Evolutionary conservation across 2,329 filamentous ascomycete genomes (phyloP), one percentile per base, ranked within the genome.

Genomic region (Penicillium sp.): DNA sequence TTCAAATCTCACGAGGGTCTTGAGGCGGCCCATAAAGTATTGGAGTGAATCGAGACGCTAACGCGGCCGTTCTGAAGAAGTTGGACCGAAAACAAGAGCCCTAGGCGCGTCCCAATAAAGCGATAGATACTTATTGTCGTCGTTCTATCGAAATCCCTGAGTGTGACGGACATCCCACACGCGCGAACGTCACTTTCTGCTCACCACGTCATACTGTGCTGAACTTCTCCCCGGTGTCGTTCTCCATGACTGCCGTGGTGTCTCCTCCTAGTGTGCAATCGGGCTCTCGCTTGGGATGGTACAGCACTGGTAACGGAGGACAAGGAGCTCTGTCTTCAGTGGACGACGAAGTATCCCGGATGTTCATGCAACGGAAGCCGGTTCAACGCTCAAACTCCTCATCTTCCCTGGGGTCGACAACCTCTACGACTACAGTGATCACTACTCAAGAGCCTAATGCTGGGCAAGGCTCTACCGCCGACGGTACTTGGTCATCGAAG

Each of bases 341-440:
- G 86, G 90, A 89, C 78, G 91, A 96, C 79, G 91, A 96, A 77
- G 86, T 89, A 64, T 86, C 89, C 78, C 88, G 89, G 75, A 93
- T 96, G 85, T 91, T 96, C 75, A 88, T 90, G 84, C 90, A 91
- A 70, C 90, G 92, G 68, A 97, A 96, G 79, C 87, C 84, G 71
- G 83, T 91, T 60, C 90, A 93, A 74, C 87, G 93, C 73, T 89
- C 89, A 70, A 96, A 91, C 80, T 98, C 93, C 35, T 95, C 91
- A 57, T 96, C 92, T 4, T 96, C 93, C 46, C 82, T 96, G 62
- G 79, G 80, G 55, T 87, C 85, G 22, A 78, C 77, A 55, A 77
- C 80, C 33, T 90, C 90, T 49, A 84, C 80, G 41, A 77, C 76
- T 43, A 78, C 76, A 6, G 68, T 73, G 49, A 66, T 67, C n/a